These are phyloP conservation scores for Heliocybe sulcata DNA, from an alignment of 1,284 basidiomycete genomes.

Conservation along the genomic window DNA sequence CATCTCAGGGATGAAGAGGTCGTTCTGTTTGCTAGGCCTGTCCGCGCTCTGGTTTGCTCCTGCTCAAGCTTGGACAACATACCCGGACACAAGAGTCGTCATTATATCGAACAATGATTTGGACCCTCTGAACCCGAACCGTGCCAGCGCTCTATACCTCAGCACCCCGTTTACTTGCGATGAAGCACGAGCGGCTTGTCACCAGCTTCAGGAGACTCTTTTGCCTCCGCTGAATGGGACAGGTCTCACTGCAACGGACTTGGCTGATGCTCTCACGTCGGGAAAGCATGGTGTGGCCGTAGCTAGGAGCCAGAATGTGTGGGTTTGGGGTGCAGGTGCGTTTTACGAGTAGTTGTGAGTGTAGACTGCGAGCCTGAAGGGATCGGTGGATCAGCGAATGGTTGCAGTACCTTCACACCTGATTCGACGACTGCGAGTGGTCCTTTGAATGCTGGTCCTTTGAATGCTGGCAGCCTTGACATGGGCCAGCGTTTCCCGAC, in stretches of 20 bases:
- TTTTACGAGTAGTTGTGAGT: neutral
- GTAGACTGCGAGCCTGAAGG: neutral
- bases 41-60: neutral
- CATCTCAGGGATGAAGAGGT: too few species aligned
- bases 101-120: neutral
- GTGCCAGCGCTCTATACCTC: neutral
- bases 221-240: neutral
- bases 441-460: too few species aligned
- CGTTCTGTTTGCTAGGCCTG: neutral
- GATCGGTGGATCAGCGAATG: too few species aligned
- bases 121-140: neutral
- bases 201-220: neutral
- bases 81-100: neutral
- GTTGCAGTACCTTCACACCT: neutral
- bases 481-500: neutral
- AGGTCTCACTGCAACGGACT: neutral
- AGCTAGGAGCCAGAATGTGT: neutral
- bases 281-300: neutral
- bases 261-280: neutral
- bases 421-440: too few species aligned
- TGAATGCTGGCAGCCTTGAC: too few species aligned
- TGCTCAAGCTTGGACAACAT: neutral
- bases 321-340: neutral
- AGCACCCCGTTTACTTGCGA: neutral
- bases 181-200: neutral